These are phyloP conservation scores for Salinomyces thailandicus DNA, from an alignment of 2,329 filamentous ascomycete species.

Conservation along the genomic window DNA sequence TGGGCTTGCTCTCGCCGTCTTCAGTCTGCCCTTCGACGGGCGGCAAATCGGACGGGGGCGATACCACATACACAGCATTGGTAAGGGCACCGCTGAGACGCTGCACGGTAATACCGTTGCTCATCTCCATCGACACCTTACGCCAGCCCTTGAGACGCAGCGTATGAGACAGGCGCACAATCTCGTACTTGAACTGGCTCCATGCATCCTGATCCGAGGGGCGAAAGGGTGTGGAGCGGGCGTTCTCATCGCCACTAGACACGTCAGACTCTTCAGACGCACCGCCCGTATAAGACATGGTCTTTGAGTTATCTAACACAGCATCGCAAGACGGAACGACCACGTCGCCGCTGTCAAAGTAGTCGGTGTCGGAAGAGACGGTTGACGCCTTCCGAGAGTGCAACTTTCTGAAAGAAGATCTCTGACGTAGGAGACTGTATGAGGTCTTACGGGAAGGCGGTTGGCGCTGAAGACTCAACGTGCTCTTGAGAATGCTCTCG, in stretches of 20 bases:
- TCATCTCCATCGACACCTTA: constrained; percentile 61
- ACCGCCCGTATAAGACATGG: constrained; percentile 62
- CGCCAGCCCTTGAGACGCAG: constrained; percentile 87
- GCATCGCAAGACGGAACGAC: constrained; percentile 79
- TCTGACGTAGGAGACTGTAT: constrained; percentile 10
- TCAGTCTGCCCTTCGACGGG: constrained; percentile 26
- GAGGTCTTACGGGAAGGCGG: constrained; percentile 10
- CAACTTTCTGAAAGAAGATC: constrained; percentile 20
- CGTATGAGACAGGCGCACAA: constrained; percentile 80
- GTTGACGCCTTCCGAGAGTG: constrained; percentile 30
- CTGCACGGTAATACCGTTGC: constrained; percentile 58
- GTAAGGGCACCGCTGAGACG: constrained; percentile 84
- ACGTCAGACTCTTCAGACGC: constrained; percentile 42
- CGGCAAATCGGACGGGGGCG: constrained; percentile 58
- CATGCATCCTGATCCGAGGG: constrained; percentile 57
- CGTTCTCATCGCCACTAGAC: constrained; percentile 17
- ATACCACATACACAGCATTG: constrained; percentile 92
- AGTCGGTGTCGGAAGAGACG: constrained; percentile 75
- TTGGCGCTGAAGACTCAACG: constrained; percentile 25
- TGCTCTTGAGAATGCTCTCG: constrained; percentile 67
- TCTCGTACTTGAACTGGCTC: constrained; percentile 83
- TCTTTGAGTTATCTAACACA: constrained; percentile 80
- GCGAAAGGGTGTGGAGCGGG: constrained; percentile 17
- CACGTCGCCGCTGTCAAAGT: constrained; percentile 60
- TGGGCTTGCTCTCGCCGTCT: constrained; percentile 24